These are phyloP conservation scores for Aureobasidium sp. DNA, from an alignment of 2,329 filamentous ascomycete genomes.

Conservation along the genomic window DNA sequence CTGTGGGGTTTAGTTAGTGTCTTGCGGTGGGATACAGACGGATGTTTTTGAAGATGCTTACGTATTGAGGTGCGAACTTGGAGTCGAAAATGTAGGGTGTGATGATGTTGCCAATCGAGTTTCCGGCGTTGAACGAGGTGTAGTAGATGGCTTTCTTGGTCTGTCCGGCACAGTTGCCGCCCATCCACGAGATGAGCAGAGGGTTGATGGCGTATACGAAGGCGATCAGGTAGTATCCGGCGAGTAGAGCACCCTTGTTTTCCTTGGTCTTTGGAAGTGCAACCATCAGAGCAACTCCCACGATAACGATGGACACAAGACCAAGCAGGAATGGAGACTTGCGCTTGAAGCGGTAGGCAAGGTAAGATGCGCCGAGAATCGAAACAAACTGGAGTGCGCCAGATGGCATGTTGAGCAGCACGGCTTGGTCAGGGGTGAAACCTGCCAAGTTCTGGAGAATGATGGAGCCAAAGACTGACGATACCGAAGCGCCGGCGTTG, in stretches of 20 bases:
- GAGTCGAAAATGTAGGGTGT: conserved; percentile 14
- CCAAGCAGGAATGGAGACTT: conserved; percentile 14
- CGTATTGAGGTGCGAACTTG: conserved; percentile 14
- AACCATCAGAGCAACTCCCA: conserved; percentile 12
- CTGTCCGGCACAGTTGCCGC: conserved; percentile 12
- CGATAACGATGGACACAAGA: conserved; percentile 12
- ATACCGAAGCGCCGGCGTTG: conserved; percentile 11
- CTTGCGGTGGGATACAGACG: neutral
- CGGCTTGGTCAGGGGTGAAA: conserved; percentile 11
- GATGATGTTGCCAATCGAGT: conserved; percentile 14
- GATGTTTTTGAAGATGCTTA: neutral
- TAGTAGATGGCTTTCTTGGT: conserved; percentile 15
- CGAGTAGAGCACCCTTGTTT: conserved; percentile 13
- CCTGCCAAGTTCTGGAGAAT: conserved; percentile 12
- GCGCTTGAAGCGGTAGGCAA: conserved; percentile 14
- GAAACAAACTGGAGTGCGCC: conserved; percentile 11
- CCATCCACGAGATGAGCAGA: conserved; percentile 13
- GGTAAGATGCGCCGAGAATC: conserved; percentile 10
- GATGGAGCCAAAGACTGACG: conserved; percentile 14
- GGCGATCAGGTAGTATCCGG: conserved; percentile 13
- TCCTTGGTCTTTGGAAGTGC: conserved; percentile 13
- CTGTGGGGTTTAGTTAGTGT: neutral
- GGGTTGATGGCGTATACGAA: conserved; percentile 14
- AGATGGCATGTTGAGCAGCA: conserved; percentile 14
- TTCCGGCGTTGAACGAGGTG: conserved; percentile 12